Percentiles rank a stretch among this genome's conserved stretches.
Evolutionary conservation across 2,329 filamentous ascomycete species (phyloP).

Genomic region (Graphilbum sp.): DNA sequence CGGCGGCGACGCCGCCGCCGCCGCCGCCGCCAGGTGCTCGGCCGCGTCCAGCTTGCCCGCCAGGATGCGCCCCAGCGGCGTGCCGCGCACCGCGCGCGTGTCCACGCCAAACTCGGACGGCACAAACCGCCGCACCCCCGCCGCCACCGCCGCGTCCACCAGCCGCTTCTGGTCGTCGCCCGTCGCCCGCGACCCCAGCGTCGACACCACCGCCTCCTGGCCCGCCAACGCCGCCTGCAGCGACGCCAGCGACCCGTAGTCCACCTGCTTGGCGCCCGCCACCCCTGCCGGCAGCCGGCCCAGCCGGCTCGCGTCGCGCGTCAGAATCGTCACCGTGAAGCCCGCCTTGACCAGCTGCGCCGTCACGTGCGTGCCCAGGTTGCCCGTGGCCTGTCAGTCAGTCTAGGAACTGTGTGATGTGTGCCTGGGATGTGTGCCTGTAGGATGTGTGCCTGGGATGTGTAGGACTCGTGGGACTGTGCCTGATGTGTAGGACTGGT

Average conservation of each 20-base stretch:
- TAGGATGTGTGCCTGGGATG: too few relatives aligned
- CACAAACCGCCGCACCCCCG: conserved; percentile 12
- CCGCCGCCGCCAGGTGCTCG: conserved; percentile 6
- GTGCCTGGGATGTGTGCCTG: too few relatives aligned
- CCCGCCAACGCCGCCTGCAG: conserved; percentile 26
- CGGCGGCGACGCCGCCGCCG: conserved; percentile 3
- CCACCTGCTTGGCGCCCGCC: conserved; percentile 23
- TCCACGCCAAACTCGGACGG: conserved; percentile 15
- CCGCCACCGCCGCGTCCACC: conserved; percentile 11
- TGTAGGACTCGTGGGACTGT: too few relatives aligned
- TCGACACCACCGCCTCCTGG: conserved; percentile 34
- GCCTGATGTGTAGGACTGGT: too few relatives aligned
- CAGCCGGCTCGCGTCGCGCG: conserved; percentile 24
- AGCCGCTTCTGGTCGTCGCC: conserved; percentile 12
- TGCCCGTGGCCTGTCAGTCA: conserved; percentile 16
- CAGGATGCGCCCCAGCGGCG: conserved; percentile 7
- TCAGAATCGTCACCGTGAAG: conserved; percentile 35
- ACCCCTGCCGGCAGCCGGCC: conserved; percentile 20
- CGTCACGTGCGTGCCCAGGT: conserved; percentile 16
- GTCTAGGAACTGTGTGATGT: too few relatives aligned
- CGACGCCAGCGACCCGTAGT: conserved; percentile 23
- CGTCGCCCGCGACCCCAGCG: conserved; percentile 26
- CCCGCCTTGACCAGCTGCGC: conserved; percentile 15
- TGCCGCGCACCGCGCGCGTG: conserved; percentile 7
- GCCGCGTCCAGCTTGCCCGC: conserved; percentile 28